A percentile compares a stretch with the other conserved stretches of the same genome.
phyloP scores from a whole-genome alignment of 2,329 filamentous ascomycete species.

The Claviceps digitariae region DNA sequence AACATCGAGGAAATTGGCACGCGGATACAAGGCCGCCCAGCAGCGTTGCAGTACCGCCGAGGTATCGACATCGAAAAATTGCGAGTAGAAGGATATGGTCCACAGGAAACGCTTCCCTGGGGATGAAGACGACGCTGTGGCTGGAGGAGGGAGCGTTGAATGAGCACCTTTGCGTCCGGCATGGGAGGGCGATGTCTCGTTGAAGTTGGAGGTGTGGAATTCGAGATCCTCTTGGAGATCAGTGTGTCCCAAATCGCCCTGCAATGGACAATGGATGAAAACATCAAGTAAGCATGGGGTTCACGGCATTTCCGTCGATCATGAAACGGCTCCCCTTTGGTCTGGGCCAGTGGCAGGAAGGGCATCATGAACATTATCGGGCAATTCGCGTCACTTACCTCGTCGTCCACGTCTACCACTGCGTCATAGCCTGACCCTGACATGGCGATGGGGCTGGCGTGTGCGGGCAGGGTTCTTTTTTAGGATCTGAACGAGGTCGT shows the following conservation, averaged over 20 bases:
- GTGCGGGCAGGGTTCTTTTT: constrained; percentile 10
- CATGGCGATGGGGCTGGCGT: constrained; percentile 36
- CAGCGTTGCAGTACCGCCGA: constrained; percentile 77
- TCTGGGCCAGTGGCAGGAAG: too few species aligned
- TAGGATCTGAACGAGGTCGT: background rate
- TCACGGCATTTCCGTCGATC: background rate
- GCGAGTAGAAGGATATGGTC: constrained; percentile 85
- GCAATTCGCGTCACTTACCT: constrained; percentile 39
- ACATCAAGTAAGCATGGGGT: background rate
- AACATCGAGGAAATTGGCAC: constrained; percentile 91
- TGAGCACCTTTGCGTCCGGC: constrained; percentile 34
- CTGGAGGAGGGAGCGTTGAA: constrained; percentile 43
- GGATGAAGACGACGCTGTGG: constrained; percentile 32
- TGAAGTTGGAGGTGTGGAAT: constrained; percentile 89
- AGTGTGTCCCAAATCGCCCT: constrained; percentile 96
- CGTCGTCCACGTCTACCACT: constrained; percentile 92
- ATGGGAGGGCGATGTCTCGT: constrained; percentile 33
- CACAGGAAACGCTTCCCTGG: constrained; percentile 80
- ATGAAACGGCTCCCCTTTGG: too few species aligned
- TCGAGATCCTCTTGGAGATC: constrained; percentile 98
- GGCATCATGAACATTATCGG: background rate
- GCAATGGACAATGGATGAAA: constrained; percentile 4
- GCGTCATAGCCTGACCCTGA: constrained; percentile 88
- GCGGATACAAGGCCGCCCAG: constrained; percentile 76
- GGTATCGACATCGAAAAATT: constrained; percentile 98